Conservation (phyloP, 2,329 filamentous ascomycete species). For the Albifimbria verrucaria region DNA sequence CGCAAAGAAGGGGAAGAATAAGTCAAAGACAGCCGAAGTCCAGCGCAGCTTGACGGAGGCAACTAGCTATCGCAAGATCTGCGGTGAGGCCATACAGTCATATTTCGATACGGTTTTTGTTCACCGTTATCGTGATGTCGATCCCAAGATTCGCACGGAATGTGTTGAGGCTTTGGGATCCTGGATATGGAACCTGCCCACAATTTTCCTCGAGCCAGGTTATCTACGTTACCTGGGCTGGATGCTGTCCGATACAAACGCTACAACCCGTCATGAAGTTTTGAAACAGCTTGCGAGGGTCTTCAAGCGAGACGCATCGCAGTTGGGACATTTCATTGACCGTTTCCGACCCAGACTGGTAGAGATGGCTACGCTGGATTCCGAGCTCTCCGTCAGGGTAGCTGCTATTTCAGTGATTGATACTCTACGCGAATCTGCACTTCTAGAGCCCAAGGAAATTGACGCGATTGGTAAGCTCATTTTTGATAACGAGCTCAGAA, state of each 20-base stretch:
- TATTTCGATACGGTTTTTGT: slow-evolving; percentile 93
- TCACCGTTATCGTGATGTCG: slow-evolving; percentile 92
- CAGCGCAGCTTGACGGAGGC: slow-evolving; percentile 70
- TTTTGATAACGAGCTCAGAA: slow-evolving; percentile 79
- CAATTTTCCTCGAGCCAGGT: slow-evolving; percentile 83
- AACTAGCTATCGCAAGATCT: slow-evolving; percentile 64
- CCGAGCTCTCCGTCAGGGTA: slow-evolving; percentile 76
- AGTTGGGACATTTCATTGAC: slow-evolving; percentile 90
- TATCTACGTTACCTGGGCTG: slow-evolving; percentile 94
- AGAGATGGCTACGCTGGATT: slow-evolving; percentile 87
- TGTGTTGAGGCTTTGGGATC: slow-evolving; percentile 82
- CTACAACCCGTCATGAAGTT: slow-evolving; percentile 77
- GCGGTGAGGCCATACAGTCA: slow-evolving; percentile 73
- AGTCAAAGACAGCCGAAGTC: slow-evolving; percentile 70
- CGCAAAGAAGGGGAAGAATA: slow-evolving; percentile 72
- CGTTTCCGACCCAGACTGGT: slow-evolving; percentile 82
- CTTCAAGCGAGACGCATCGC: slow-evolving; percentile 76
- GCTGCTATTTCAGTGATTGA: slow-evolving; percentile 80
- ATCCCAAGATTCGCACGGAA: slow-evolving; percentile 82
- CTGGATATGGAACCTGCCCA: slow-evolving; percentile 84
- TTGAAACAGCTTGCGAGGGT: slow-evolving; percentile 77
- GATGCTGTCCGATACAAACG: slow-evolving; percentile 81
- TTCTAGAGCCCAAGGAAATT: slow-evolving; percentile 88
- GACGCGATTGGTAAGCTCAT: slow-evolving; percentile 84
- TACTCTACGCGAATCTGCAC: slow-evolving; percentile 74